Percentiles rank a stretch among this genome's conserved stretches.
Evolutionary conservation across 1,284 basidiomycete genomes (phyloP).

Genomic region (Rhodotorula sp.): DNA sequence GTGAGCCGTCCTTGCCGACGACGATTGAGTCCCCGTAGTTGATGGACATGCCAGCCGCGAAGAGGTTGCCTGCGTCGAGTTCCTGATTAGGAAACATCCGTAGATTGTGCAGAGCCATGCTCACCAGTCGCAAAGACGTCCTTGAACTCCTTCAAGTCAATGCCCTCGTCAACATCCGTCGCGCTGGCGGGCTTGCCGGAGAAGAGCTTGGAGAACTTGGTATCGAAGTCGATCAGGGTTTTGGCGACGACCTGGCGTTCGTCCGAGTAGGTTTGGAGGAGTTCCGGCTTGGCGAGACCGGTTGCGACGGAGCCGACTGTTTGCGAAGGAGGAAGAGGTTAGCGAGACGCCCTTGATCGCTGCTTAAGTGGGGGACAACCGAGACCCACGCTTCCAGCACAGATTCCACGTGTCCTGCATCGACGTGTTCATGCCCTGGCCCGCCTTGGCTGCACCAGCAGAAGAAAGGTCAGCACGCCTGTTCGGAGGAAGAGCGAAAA

Average conservation of each 20-base stretch:
- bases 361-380: neutral
- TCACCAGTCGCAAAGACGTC: conserved; percentile 29
- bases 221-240: conserved; percentile 64
- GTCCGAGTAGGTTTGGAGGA: conserved; percentile 72
- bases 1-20: conserved; percentile 31
- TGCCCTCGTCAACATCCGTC: conserved; percentile 23
- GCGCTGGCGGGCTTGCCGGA: conserved; percentile 62
- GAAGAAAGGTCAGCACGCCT: neutral
- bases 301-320: conserved; percentile 63
- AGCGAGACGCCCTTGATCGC: no score
- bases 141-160: conserved; percentile 38
- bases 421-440: conserved; percentile 70
- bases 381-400: conserved; percentile 38
- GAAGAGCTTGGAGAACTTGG: conserved; percentile 66
- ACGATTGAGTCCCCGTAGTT: conserved; percentile 43
- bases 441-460: conserved; percentile 55
- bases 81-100: neutral
- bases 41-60: conserved; percentile 45
- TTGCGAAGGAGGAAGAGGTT: neutral
- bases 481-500: neutral
- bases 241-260: conserved; percentile 70
- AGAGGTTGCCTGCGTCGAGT: conserved; percentile 38
- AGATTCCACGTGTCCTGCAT: conserved; percentile 64
- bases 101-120: neutral
- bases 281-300: conserved; percentile 62